A percentile compares a stretch with the other conserved stretches of the same genome.
Conservation (phyloP, 2,329 filamentous ascomycete genomes). For the Knoxdaviesia proteae region DNA sequence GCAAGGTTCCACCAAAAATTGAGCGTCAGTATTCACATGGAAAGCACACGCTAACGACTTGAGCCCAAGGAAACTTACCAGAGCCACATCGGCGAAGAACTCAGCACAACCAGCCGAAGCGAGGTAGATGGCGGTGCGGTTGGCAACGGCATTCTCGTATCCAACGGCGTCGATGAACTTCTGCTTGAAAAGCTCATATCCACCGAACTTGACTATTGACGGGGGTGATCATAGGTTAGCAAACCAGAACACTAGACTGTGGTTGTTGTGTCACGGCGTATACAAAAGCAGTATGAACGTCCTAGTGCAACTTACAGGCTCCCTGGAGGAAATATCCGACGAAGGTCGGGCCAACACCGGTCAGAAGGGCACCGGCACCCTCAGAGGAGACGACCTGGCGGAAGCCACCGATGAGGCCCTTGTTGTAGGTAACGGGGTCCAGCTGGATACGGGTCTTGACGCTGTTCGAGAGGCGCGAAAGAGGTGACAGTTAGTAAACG, state of each 20-base stretch:
- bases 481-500: slow-evolving; percentile 7
- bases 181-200: slow-evolving; percentile 94
- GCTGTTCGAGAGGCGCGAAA: slow-evolving; percentile 22
- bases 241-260: too few relatives aligned
- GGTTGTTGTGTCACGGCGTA: too few relatives aligned
- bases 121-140: slow-evolving; percentile 67
- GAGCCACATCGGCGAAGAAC: slow-evolving; percentile 58
- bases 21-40: too few relatives aligned
- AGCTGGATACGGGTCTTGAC: slow-evolving; percentile 95
- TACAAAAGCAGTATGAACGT: slow-evolving; percentile 35
- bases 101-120: slow-evolving; percentile 44
- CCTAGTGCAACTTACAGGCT: slow-evolving; percentile 29
- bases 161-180: slow-evolving; percentile 66
- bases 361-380: slow-evolving; percentile 70
- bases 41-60: background rate
- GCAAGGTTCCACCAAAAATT: background rate
- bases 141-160: slow-evolving; percentile 55
- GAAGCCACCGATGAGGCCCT: slow-evolving; percentile 70
- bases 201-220: slow-evolving; percentile 36
- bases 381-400: slow-evolving; percentile 66
- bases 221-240: too few relatives aligned
- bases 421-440: slow-evolving; percentile 76
- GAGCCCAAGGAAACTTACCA: slow-evolving; percentile 13
- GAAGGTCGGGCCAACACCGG: slow-evolving; percentile 66
- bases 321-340: slow-evolving; percentile 90